phyloP scores from a whole-genome alignment of 2,329 filamentous ascomycete species.

The Periconia digitata region DNA sequence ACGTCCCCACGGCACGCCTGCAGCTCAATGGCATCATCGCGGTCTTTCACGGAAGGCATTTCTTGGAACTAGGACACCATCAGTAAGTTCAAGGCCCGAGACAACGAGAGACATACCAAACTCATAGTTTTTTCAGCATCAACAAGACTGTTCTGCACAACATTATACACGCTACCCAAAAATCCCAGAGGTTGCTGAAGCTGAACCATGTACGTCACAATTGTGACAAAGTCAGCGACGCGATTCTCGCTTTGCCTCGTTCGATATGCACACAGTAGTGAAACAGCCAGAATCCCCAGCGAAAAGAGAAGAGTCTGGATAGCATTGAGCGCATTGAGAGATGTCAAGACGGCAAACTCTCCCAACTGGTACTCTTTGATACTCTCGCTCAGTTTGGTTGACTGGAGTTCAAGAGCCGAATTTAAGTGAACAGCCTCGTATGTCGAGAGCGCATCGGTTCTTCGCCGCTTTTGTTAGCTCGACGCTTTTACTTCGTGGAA shows the following conservation, averaged over 20 bases:
- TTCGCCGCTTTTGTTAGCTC: constrained; percentile 6
- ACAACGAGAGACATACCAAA: constrained; percentile 15
- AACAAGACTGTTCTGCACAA: constrained; percentile 21
- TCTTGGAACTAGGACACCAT: constrained; percentile 9
- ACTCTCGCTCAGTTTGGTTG: constrained; percentile 1
- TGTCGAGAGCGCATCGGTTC: constrained; percentile 52
- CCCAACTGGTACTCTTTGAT: constrained; percentile 15
- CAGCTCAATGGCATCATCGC: constrained; percentile 5
- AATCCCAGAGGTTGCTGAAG: constrained; percentile 23
- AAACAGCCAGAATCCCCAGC: constrained; percentile 12
- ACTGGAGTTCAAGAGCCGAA: constrained; percentile 10
- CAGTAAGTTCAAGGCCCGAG: background rate
- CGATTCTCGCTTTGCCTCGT: constrained; percentile 8
- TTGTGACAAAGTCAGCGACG: constrained; percentile 17
- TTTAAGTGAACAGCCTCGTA: constrained; percentile 43
- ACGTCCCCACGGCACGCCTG: constrained; percentile 8
- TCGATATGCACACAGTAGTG: constrained; percentile 11
- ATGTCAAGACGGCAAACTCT: constrained; percentile 17
- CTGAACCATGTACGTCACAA: constrained; percentile 20
- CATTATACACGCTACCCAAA: constrained; percentile 22
- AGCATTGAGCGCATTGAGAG: constrained; percentile 18
- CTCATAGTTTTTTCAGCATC: constrained; percentile 22
- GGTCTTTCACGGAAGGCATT: constrained; percentile 11
- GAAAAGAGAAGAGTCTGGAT: constrained; percentile 17
- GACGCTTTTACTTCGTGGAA: background rate